Evolutionary conservation across 768 basidiomycete genomes (phyloP).

Genomic region (Rhodocollybia butyracea): DNA sequence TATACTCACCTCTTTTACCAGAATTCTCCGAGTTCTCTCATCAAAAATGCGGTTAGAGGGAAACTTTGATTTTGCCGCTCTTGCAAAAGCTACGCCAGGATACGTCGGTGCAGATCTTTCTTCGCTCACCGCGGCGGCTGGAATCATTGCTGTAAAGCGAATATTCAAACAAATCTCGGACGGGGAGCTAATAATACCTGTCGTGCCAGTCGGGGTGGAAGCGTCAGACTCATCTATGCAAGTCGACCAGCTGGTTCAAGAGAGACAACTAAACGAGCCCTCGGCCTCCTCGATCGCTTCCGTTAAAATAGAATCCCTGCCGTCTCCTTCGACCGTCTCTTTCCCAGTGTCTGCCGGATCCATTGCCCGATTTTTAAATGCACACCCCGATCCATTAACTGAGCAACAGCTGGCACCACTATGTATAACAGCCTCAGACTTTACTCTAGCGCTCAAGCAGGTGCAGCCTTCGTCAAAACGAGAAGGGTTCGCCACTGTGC

Average conservation of each 20-base stretch:
- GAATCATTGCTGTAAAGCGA: conserved; percentile 93
- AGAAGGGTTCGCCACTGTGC: conserved; percentile 97
- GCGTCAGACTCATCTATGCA: conserved; percentile 41
- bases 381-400: conserved; percentile 81
- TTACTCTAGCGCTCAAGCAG: conserved; percentile 73
- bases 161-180: conserved; percentile 84
- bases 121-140: conserved; percentile 88
- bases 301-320: too few species aligned
- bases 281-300: too few species aligned
- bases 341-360: conserved; percentile 54
- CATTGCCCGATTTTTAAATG: conserved; percentile 85
- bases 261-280: neutral
- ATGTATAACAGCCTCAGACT: conserved; percentile 79
- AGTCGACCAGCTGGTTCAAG: conserved; percentile 28
- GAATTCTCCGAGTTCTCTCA: conserved; percentile 85
- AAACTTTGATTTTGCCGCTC: conserved; percentile 78
- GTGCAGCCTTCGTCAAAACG: conserved; percentile 96
- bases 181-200: conserved; percentile 49
- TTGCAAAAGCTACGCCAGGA: conserved; percentile 94
- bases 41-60: conserved; percentile 81
- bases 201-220: conserved; percentile 39
- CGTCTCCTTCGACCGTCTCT: conserved; percentile 16
- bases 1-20: conserved; percentile 25
- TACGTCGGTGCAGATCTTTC: conserved; percentile 96
- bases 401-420: conserved; percentile 76